Evolutionary conservation across 108 stramenopile genomes (phyloP).

Genomic region (Schizochytrium sp.): DNA sequence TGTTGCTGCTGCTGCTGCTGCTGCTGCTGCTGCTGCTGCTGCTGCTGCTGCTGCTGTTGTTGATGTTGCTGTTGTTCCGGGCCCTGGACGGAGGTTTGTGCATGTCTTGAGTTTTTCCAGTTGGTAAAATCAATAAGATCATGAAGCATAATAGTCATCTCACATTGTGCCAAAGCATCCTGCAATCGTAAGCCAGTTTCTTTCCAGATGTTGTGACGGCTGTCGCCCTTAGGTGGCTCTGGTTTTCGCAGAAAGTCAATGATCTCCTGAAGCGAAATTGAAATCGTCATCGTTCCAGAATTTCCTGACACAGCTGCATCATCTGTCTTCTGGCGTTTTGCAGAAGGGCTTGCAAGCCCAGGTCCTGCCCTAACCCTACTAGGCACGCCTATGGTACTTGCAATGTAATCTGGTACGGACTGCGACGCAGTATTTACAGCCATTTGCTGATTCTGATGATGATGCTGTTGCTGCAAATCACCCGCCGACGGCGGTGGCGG

Average conservation of each 20-base stretch:
- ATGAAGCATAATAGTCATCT: neutral
- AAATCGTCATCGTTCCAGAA: neutral
- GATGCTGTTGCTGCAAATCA: too few species aligned
- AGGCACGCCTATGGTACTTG: neutral
- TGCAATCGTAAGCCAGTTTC: neutral
- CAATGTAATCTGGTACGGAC: neutral
- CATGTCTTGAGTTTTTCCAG: neutral
- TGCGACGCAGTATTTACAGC: neutral
- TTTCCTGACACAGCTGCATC: neutral
- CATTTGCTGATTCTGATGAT: too few species aligned
- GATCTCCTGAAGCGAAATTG: neutral
- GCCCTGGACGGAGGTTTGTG: neutral
- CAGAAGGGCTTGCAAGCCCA: neutral
- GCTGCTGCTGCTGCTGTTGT: neutral
- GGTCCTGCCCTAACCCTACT: neutral
- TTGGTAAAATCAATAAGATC: neutral
- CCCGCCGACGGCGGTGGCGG: neutral
- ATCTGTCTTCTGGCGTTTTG: neutral
- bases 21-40: neutral
- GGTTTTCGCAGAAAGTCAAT: neutral
- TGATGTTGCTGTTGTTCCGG: neutral
- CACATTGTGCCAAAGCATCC: neutral
- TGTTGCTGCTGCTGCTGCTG: neutral
- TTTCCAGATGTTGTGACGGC: neutral
- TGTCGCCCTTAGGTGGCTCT: slow-evolving; percentile 15